Base-by-base conservation (phyloP, 2,329 filamentous ascomycete species). In the Hypoxylon sp. region DNA sequence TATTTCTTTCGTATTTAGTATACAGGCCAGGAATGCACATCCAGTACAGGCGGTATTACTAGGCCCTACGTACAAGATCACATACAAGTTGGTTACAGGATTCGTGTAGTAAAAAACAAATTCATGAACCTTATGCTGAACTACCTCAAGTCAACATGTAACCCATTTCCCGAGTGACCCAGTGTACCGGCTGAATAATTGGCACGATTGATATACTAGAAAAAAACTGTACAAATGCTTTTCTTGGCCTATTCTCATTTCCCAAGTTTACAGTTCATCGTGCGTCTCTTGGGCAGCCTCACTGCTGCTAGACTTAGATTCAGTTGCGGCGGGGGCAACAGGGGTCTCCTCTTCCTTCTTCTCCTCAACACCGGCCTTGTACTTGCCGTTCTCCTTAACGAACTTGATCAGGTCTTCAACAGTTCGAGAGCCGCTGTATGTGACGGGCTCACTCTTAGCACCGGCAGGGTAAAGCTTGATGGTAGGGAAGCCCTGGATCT, bases 381-480 rank as follows among this genome's bases (percentile, higher is more conserved):
- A 88, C 84, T 94, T 96, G 83, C 96, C 96, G 81, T 96, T 97
- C 87, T 98, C 94, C 84, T 93, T 91, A 82, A 99, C 88, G 85
- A 99, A 99, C 77, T 91, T 88, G 78, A 93, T 91, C 68, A 99
- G 89, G 80, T 98, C 96, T 85, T 97, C 93, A 63, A 98, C 85
- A 61, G 94, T 96, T 78, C 96, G 94, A 73, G 91, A 88, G 76
- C 96, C 96, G 73, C 86, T 88, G 89, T 98, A 99, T 76, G 94
- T 93, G 71, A 98, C 82, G 66, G 96, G 93, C 74, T 90, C 85
- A 78, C 88, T 87, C 90, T 99, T 99, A 83, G 88, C 87, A 78
- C 94, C 94, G 76, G 96, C 96, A 72, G 93, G 89, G 92, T 90
- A 99, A 74, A 99, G 89, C 89, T 98, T 98, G 89, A 99, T 98